Conservation (phyloP, 1,284 basidiomycete species). For the Puccinia horiana region DNA sequence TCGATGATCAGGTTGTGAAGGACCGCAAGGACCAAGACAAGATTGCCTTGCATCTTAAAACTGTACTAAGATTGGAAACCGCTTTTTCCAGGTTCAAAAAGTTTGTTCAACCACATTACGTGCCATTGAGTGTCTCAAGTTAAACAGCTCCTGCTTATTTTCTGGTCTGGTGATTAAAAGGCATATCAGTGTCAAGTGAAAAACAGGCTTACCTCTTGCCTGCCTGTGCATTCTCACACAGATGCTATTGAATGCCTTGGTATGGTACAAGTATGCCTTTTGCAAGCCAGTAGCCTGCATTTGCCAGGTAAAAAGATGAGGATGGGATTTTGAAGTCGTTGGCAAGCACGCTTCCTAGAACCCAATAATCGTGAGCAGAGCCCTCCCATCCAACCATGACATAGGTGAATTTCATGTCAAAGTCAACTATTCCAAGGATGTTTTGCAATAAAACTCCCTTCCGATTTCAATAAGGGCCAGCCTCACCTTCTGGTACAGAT, state of each 20-base stretch:
- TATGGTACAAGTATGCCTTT: slow-evolving; percentile 57
- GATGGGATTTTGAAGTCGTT: slow-evolving; percentile 57
- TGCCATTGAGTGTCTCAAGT: no score
- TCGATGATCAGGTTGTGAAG: no score
- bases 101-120: slow-evolving; percentile 50
- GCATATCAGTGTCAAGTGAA: background rate
- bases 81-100: slow-evolving; percentile 50
- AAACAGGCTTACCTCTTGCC: background rate
- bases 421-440: slow-evolving; percentile 56
- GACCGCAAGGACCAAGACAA: no score
- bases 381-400: slow-evolving; percentile 60
- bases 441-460: slow-evolving; percentile 60
- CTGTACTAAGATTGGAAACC: background rate
- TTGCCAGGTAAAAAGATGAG: slow-evolving; percentile 59
- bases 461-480: slow-evolving; percentile 55
- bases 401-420: slow-evolving; percentile 59
- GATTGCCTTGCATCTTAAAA: background rate
- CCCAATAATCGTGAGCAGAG: no score
- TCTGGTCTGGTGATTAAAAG: slow-evolving; percentile 38
- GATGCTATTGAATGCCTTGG: slow-evolving; percentile 52
- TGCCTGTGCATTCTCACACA: slow-evolving; percentile 51
- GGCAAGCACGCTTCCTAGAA: slow-evolving; percentile 55
- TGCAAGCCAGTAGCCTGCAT: slow-evolving; percentile 59
- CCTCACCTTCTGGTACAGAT: slow-evolving; percentile 53
- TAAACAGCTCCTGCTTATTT: slow-evolving; percentile 49